phyloP scores from a whole-genome alignment of 1,139 yeast species.

The Magnusiomyces suaveolens region DNA sequence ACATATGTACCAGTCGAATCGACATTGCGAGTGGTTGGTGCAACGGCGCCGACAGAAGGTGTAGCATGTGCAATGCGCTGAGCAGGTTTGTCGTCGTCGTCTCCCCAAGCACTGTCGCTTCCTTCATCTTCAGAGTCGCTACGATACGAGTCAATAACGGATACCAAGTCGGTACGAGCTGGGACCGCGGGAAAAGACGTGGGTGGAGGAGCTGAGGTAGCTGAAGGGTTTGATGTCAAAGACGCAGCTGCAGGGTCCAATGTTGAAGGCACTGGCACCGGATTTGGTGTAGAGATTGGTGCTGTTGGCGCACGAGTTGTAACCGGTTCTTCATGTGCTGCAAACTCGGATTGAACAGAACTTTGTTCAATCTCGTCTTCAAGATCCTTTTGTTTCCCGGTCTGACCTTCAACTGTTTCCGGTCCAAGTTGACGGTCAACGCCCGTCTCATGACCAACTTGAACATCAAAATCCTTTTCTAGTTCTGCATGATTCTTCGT shows the following conservation, averaged over 20 bases:
- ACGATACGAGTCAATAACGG: conserved; percentile 8
- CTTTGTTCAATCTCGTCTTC: no score
- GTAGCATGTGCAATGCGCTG: conserved; percentile 1
- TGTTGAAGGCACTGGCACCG: background rate
- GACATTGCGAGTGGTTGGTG: background rate
- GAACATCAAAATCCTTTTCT: no score
- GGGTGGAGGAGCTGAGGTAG: background rate
- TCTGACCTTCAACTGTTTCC: no score
- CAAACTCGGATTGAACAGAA: conserved; percentile 6
- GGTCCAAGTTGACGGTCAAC: no score
- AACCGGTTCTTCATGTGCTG: conserved; percentile 4
- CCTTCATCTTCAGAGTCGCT: conserved; percentile 9
- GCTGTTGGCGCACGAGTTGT: background rate
- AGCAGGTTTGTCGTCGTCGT: background rate
- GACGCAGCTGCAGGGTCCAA: background rate
- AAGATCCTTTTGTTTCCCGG: conserved; percentile 48
- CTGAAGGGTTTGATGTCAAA: background rate
- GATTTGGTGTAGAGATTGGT: conserved; percentile 12
- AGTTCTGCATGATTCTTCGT: no score
- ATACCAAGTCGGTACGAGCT: conserved; percentile 1
- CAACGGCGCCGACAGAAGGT: background rate
- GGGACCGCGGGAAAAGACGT: conserved; percentile 11
- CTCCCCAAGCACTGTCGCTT: conserved; percentile 3
- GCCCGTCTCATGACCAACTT: no score
- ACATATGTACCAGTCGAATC: conserved; percentile 3